Evolutionary conservation across 768 basidiomycete species (phyloP).

Genomic region (Tylopilus rubrobrunneus): DNA sequence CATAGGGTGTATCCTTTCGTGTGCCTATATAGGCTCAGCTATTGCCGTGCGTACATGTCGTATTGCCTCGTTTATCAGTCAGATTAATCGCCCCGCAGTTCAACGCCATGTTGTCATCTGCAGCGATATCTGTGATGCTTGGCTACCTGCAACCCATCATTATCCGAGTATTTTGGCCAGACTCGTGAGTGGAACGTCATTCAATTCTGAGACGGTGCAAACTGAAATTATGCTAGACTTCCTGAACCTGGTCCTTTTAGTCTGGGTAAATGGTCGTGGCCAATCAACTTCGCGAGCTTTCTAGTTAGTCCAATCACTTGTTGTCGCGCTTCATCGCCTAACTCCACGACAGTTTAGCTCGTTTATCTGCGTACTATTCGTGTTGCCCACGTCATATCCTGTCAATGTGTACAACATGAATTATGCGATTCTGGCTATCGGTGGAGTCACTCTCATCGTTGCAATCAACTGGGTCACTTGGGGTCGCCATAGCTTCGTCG

Average conservation of each 20-base stretch:
- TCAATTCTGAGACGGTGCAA: not conserved
- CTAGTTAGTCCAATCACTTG: constrained; percentile 30
- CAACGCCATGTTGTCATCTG: constrained; percentile 54
- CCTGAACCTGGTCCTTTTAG: constrained; percentile 46
- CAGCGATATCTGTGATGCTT: constrained; percentile 55
- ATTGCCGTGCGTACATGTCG: constrained; percentile 42
- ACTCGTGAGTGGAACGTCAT: constrained; percentile 33
- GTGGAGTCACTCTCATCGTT: constrained; percentile 44
- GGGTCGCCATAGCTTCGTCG: constrained; percentile 43
- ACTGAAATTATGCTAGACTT: constrained; percentile 33
- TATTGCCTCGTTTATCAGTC: not conserved
- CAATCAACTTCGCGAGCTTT: constrained; percentile 46
- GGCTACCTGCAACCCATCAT: constrained; percentile 56
- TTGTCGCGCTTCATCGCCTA: not conserved
- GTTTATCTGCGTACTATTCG: constrained; percentile 53
- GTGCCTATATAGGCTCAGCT: constrained; percentile 54
- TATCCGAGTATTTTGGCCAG: constrained; percentile 56
- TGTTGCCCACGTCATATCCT: constrained; percentile 52
- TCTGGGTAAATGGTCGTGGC: constrained; percentile 51
- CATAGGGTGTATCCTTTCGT: constrained; percentile 51
- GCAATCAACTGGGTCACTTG: constrained; percentile 43
- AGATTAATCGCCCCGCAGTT: constrained; percentile 31
- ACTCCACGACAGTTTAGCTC: constrained; percentile 39
- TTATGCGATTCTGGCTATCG: constrained; percentile 52
- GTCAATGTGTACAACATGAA: constrained; percentile 53